These are phyloP conservation scores for Aspergillus cejpii DNA, from an alignment of 2,329 filamentous ascomycete species.

Conservation along the genomic window DNA sequence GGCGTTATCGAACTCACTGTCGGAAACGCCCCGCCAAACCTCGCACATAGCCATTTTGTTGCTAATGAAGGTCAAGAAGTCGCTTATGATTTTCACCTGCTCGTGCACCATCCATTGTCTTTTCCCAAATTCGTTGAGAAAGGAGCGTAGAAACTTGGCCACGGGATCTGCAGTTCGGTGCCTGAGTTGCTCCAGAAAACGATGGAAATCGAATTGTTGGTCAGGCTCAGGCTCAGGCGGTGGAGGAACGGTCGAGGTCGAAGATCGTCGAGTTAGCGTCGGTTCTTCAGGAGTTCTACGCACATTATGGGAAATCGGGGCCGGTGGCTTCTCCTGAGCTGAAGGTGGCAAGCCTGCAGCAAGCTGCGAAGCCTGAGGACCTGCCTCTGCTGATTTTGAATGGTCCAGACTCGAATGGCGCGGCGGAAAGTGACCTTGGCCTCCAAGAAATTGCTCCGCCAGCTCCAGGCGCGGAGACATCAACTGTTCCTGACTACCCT, in stretches of 20 bases:
- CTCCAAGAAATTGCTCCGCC: slow-evolving; percentile 68
- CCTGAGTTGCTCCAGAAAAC: slow-evolving; percentile 89
- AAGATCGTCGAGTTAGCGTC: slow-evolving; percentile 27
- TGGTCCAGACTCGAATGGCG: slow-evolving; percentile 82
- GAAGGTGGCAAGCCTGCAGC: slow-evolving; percentile 10
- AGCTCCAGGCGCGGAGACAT: slow-evolving; percentile 86
- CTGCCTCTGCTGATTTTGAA: slow-evolving; percentile 41
- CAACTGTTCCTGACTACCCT: slow-evolving; percentile 70
- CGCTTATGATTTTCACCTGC: slow-evolving; percentile 96
- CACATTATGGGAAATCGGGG: slow-evolving; percentile 22
- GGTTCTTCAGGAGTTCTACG: slow-evolving; percentile 23
- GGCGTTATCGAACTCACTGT: slow-evolving; percentile 96
- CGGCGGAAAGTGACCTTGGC: slow-evolving; percentile 64
- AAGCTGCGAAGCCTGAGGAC: slow-evolving; percentile 21
- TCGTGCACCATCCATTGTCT: slow-evolving; percentile 99
- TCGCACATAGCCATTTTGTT: slow-evolving; percentile 98
- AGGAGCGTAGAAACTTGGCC: slow-evolving; percentile 89
- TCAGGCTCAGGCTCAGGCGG: slow-evolving; percentile 74
- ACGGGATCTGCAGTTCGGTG: slow-evolving; percentile 98
- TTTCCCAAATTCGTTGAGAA: slow-evolving; percentile 89
- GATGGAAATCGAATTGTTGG: slow-evolving; percentile 92
- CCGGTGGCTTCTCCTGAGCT: slow-evolving; percentile 19
- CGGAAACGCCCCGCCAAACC: slow-evolving; percentile 90
- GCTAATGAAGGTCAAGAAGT: slow-evolving; percentile 92
- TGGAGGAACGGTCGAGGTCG: slow-evolving; percentile 47